A percentile compares a stretch with the other conserved stretches of the same genome.
Evolutionary conservation across 2,329 filamentous ascomycete genomes (phyloP).

Genomic region (Lecanicillium sp.): DNA sequence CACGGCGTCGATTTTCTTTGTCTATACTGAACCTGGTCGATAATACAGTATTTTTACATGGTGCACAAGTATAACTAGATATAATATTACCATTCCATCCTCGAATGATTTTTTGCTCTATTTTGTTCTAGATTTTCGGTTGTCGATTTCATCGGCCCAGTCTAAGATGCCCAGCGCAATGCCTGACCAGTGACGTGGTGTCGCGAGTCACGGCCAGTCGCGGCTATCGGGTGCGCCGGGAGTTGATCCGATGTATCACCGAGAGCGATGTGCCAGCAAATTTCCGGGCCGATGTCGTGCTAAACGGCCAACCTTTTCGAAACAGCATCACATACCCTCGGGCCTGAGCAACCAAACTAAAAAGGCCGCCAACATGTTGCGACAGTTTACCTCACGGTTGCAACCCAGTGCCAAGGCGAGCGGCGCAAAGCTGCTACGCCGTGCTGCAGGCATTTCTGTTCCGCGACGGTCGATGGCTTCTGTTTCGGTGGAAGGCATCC

Average conservation of each 20-base stretch:
- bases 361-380: slow-evolving; percentile 29
- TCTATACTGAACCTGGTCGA: no score
- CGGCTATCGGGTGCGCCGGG: background rate
- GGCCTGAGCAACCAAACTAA: slow-evolving; percentile 5
- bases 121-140: no score
- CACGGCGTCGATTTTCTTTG: no score
- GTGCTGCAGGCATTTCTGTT: slow-evolving; percentile 14
- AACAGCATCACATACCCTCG: background rate
- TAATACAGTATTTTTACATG: no score
- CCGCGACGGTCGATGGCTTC: slow-evolving; percentile 22
- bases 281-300: slow-evolving; percentile 7
- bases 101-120: no score
- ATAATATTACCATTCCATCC: no score
- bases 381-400: slow-evolving; percentile 25
- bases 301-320: background rate
- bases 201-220: no score
- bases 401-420: slow-evolving; percentile 17
- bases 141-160: no score
- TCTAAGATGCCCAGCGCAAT: no score
- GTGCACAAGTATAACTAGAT: no score
- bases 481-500: slow-evolving; percentile 25
- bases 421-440: slow-evolving; percentile 16
- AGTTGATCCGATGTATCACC: slow-evolving; percentile 10
- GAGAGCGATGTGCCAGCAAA: slow-evolving; percentile 4
- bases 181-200: no score